Base-by-base conservation (phyloP, 2,329 filamentous ascomycete genomes). In the Arthroderma sp. region DNA sequence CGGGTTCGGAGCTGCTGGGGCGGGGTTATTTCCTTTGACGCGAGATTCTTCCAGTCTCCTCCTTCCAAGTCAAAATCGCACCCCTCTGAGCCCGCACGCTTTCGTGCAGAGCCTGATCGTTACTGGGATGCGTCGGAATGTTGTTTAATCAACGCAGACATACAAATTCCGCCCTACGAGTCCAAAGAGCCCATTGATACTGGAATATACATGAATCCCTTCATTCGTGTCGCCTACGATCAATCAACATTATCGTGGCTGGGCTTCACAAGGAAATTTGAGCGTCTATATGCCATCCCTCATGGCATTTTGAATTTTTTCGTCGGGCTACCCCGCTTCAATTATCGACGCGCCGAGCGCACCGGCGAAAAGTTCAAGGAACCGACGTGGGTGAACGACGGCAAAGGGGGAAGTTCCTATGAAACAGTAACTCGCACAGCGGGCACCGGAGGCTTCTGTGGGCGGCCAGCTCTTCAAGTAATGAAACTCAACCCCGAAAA, bases 1-100 rank as follows among this genome's bases (percentile, higher is more conserved):
- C 73, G 77, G 6, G 82, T 86, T 1, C 75, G 73, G 53, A 80
- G 78, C 51, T 87, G 83, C 62, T 87, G 83, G 83, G 80, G 82
- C 43, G 83, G 83, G 22, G 86, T 86, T 75, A 79, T 69, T 27
- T 67, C 68, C 10, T 71, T 70, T 49, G 67, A 71, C 50, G 68
- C 67, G 6, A 59, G 54, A 32, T 69, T 64, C 41, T 69, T 71
- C 52, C 68, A 70, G 50, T 48, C 49, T 30, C 38, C 42, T 6
- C 22, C 38, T n/a, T 47, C 36, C 6, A 6, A 11, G 8, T 6
- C 27, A 9, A 10, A 53, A 62, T 43, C 36, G 4, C 41, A 50
- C 32, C n/a, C 31, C 42, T 8, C 37, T 40, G 50, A 37, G 62
- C 57, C 22, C 49, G 49, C 31, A 56, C 69, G 71, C 3, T 82